These are phyloP conservation scores for Dissophora ornata DNA, from an alignment of 192 early-diverging fungal species.

Conservation along the genomic window DNA sequence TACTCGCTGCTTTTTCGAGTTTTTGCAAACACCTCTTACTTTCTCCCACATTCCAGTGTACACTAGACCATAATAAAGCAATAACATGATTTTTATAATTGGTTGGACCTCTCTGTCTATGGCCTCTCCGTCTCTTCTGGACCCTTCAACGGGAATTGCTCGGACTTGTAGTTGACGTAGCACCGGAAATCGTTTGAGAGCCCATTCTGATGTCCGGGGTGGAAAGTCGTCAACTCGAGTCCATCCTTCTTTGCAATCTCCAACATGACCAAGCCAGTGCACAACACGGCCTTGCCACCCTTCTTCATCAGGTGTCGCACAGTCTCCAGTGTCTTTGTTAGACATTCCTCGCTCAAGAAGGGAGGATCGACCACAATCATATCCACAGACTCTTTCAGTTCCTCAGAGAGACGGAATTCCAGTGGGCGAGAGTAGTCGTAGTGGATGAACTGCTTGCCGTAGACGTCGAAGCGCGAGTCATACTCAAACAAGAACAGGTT, in stretches of 20 bases:
- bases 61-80: no score
- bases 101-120: neutral
- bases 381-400: conserved; percentile 67
- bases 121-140: neutral
- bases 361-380: conserved; percentile 84
- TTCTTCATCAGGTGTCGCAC: conserved; percentile 62
- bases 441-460: conserved; percentile 71
- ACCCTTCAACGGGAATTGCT: conserved; percentile 18
- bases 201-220: conserved; percentile 72
- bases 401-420: conserved; percentile 56
- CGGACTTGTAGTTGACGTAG: conserved; percentile 69
- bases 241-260: conserved; percentile 11
- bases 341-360: conserved; percentile 81
- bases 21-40: no score
- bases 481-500: conserved; percentile 77
- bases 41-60: no score
- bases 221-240: conserved; percentile 64
- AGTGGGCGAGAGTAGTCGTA: conserved; percentile 81
- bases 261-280: conserved; percentile 59
- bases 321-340: conserved; percentile 73
- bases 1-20: neutral
- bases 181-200: conserved; percentile 84
- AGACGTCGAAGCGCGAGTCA: conserved; percentile 79
- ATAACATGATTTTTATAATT: no score
- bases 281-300: conserved; percentile 65